A percentile compares a stretch with the other conserved stretches of the same genome.
These are phyloP conservation scores for Westerdykella aurantiaca DNA, from an alignment of 2,329 filamentous ascomycete species.

Conservation along the genomic window DNA sequence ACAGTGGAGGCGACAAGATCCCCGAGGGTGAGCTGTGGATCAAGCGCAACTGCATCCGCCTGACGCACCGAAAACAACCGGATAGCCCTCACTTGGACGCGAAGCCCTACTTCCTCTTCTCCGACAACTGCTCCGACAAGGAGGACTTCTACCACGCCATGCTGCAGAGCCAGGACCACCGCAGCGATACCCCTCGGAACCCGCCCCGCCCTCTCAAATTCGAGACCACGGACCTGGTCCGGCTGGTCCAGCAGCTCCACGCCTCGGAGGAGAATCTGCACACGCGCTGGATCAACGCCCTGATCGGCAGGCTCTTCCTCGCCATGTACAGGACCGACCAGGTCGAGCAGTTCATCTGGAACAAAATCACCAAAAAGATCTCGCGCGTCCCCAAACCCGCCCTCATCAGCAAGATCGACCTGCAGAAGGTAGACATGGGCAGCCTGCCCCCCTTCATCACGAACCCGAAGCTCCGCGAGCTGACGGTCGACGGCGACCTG, in stretches of 20 bases:
- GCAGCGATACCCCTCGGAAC: conserved; percentile 50
- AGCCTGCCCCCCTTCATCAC: conserved; percentile 83
- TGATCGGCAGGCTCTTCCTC: conserved; percentile 83
- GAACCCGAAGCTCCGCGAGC: conserved; percentile 78
- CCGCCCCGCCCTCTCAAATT: conserved; percentile 69
- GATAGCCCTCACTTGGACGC: conserved; percentile 56
- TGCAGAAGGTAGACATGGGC: conserved; percentile 79
- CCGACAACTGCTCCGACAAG: conserved; percentile 90
- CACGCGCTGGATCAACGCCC: conserved; percentile 87
- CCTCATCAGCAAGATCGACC: conserved; percentile 78
- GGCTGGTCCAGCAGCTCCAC: conserved; percentile 82
- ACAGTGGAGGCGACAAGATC: conserved; percentile 69
- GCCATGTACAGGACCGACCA: conserved; percentile 75
- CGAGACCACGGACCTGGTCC: conserved; percentile 79
- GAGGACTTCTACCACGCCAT: conserved; percentile 98
- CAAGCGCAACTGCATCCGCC: conserved; percentile 82
- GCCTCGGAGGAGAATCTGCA: conserved; percentile 87
- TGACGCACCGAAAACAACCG: conserved; percentile 59
- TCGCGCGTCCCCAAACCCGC: conserved; percentile 85
- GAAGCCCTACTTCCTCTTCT: conserved; percentile 90
- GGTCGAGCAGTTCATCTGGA: conserved; percentile 29
- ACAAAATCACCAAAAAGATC: conserved; percentile 48
- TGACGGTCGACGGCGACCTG: conserved; percentile 88
- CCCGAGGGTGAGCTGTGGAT: conserved; percentile 93
- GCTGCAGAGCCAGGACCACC: conserved; percentile 73